Percentiles rank a stretch among this genome's conserved stretches.
Evolutionary conservation across 345 rosid species (phyloP).

Genomic region (Turritis glabra): DNA sequence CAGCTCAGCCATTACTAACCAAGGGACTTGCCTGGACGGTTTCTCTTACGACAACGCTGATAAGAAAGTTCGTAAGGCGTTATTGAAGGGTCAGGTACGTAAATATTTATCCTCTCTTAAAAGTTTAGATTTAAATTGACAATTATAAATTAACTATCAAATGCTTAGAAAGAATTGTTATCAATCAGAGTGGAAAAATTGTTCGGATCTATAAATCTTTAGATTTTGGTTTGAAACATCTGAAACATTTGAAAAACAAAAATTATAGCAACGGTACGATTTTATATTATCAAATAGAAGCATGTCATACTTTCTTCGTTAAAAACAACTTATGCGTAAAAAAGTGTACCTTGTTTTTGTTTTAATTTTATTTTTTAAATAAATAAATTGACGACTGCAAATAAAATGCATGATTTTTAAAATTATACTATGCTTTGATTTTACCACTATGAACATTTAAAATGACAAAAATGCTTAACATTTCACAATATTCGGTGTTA

Average conservation of each 20-base stretch:
- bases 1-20: constrained; percentile 90
- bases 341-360: too few species aligned
- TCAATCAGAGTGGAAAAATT: too few species aligned
- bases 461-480: neutral
- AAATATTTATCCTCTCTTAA: neutral
- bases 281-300: too few species aligned
- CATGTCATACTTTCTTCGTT: too few species aligned
- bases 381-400: too few species aligned
- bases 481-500: neutral
- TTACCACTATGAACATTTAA: neutral
- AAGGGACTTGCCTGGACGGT: constrained; percentile 78
- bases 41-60: constrained; percentile 65
- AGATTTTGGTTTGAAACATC: too few species aligned
- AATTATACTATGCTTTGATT: neutral
- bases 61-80: constrained; percentile 43
- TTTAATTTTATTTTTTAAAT: too few species aligned
- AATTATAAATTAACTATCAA: neutral
- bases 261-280: too few species aligned
- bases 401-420: neutral
- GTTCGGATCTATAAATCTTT: neutral
- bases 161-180: neutral
- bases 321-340: too few species aligned
- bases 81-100: constrained; percentile 46
- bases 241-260: too few species aligned
- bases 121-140: neutral